A percentile compares a stretch with the other conserved stretches of the same genome.
These are phyloP conservation scores for Glycine tomentella DNA, from an alignment of 306 rosid species.

Conservation along the genomic window DNA sequence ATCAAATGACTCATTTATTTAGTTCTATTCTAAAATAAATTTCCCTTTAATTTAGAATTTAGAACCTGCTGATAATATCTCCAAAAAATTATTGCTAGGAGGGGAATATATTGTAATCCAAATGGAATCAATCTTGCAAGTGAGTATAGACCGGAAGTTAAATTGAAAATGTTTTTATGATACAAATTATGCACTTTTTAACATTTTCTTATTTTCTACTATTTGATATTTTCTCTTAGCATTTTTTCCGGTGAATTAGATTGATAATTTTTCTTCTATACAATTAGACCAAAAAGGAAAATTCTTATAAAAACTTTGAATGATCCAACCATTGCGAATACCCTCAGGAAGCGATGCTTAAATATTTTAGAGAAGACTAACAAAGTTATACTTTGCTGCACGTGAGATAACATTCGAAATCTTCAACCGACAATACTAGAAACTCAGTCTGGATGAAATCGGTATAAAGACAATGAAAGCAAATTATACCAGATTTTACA, in stretches of 20 bases:
- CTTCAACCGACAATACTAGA: not conserved
- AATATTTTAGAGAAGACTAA: conserved; percentile 10
- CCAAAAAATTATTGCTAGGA: not conserved
- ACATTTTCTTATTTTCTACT: not conserved
- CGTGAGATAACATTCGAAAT: conserved; percentile 5
- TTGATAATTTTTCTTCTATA: not conserved
- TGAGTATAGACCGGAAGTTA: not conserved
- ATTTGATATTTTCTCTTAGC: not conserved
- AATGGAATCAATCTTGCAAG: not conserved
- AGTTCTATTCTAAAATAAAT: not conserved
- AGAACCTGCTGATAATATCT: not conserved
- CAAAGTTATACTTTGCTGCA: not conserved
- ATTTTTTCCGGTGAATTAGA: not conserved
- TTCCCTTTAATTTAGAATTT: not conserved
- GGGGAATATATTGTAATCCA: not conserved
- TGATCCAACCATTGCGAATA: not conserved
- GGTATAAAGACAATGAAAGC: not conserved
- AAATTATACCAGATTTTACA: conserved; percentile 21
- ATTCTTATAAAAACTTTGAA: not conserved
- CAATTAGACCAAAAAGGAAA: not conserved
- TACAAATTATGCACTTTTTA: not conserved
- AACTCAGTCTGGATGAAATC: not conserved
- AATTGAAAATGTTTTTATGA: not conserved
- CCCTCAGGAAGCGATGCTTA: not conserved
- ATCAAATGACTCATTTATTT: not conserved